Evolutionary conservation across 352 stramenopile genomes (phyloP), one percentile per base, ranked within the genome.

Genomic region (Plasmopara halstedii): DNA sequence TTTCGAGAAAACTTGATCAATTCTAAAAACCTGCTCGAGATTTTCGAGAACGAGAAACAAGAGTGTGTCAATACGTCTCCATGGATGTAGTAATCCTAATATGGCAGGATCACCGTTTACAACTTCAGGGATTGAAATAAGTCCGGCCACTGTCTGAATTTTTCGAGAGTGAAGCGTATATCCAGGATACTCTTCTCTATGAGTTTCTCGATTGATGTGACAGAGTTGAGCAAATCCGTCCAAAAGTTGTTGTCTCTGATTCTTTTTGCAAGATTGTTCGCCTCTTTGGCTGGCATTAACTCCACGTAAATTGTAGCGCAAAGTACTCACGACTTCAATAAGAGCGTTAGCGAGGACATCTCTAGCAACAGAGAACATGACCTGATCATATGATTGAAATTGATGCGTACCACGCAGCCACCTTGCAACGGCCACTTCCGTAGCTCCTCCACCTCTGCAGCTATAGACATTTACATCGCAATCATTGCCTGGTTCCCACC

Each of bases 21-120:
- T 58, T 2, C 73, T 59, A 11, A 83, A 67, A 5, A 87, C 49
- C 47, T 76, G 63, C 47, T 88, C 73, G 0, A 83, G 56, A 1
- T 68, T 83, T 27, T 79, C 51, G 13, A 88, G 49, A 2, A 58
- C 47, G 7, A 72, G 25, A 20, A 67, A 55, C 10, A 91, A 19
- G 23, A 91, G 50, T n/a, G 54, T 56, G 0, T 73, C 56, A n/a
- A 73, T 67, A 4, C 68, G 64, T 4, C 37, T 47, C 53, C 63
- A 83, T 9, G 80, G 72, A 53, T 88, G 76, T 6, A 88, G 23
- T 3, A 88, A 40, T 6, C 65, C 55, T 14, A 40, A 53, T 1
- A 34, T 32, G 3, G 43, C 15, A 6, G 74, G 73, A 43, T 85
- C 71, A 18, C 21, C 47, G n/a, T 53, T 23, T 13, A 72, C 41